phyloP scores from a whole-genome alignment of 2,329 filamentous ascomycete genomes.

The Thermochaetoides dissita region DNA sequence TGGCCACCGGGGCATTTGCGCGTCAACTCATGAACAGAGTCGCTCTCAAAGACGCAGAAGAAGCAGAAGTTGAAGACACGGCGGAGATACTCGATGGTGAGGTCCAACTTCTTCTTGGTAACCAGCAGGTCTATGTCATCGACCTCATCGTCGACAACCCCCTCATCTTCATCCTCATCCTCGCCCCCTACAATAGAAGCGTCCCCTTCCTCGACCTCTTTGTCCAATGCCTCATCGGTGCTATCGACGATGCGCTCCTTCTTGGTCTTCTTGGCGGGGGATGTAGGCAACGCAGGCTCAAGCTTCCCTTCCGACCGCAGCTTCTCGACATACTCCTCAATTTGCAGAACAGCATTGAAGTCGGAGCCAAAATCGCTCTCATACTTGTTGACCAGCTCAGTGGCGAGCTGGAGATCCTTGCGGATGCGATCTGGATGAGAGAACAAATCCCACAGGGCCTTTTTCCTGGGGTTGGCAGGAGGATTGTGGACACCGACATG shows the following conservation, averaged over 20 bases:
- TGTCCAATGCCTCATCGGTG: conserved; percentile 49
- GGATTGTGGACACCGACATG: conserved; percentile 94
- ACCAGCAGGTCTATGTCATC: conserved; percentile 80
- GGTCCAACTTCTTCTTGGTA: conserved; percentile 93
- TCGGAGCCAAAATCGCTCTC: conserved; percentile 70
- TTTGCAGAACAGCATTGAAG: conserved; percentile 62
- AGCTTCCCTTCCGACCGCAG: conserved; percentile 63
- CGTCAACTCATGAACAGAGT: conserved; percentile 89
- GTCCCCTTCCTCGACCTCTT: conserved; percentile 58
- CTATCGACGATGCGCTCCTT: conserved; percentile 42
- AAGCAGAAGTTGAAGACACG: conserved; percentile 98
- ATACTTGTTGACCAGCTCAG: conserved; percentile 68
- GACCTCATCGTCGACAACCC: conserved; percentile 63
- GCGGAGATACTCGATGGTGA: conserved; percentile 90
- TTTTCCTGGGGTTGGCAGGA: conserved; percentile 73
- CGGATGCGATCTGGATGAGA: conserved; percentile 88
- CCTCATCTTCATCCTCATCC: conserved; percentile 72
- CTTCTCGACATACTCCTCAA: conserved; percentile 77
- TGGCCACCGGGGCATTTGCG: conserved; percentile 97
- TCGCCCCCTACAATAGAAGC: conserved; percentile 55
- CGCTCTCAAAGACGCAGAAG: conserved; percentile 97
- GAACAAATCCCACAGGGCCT: conserved; percentile 92
- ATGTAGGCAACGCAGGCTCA: conserved; percentile 45
- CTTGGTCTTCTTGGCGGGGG: conserved; percentile 46
- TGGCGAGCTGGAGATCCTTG: conserved; percentile 72